Conservation (phyloP, 495 filamentous ascomycete species). For the Tetracladium setigerum region DNA sequence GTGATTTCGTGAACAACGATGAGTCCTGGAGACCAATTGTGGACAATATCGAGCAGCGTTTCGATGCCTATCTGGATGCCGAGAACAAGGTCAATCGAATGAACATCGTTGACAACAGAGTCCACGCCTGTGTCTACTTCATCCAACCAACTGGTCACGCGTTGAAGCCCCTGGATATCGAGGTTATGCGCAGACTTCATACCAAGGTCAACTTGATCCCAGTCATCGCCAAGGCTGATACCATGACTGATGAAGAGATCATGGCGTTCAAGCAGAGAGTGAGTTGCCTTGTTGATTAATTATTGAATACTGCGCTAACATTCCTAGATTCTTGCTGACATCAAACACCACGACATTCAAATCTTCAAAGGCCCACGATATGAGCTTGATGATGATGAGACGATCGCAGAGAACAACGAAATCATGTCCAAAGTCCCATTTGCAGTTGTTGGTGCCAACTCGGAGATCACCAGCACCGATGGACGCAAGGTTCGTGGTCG, state of each 20-base stretch:
- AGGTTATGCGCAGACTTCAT: constrained; percentile 97
- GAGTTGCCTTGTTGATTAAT: constrained; percentile 29
- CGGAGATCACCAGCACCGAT: constrained; percentile 82
- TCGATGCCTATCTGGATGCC: constrained; percentile 94
- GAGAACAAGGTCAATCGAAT: constrained; percentile 99
- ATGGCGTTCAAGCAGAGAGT: constrained; percentile 88
- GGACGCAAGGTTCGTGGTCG: constrained; percentile 95
- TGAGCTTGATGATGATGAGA: constrained; percentile 98
- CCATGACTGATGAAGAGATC: constrained; percentile 95
- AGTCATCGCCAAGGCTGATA: constrained; percentile 97
- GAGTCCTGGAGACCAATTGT: constrained; percentile 98
- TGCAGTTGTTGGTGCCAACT: constrained; percentile 93
- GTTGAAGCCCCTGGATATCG: constrained; percentile 97
- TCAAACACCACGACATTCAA: constrained; percentile 91
- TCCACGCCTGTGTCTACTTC: constrained; percentile 98
- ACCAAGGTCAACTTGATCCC: constrained; percentile 99
- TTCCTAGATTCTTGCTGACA: constrained; percentile 86
- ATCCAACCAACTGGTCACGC: constrained; percentile 98
- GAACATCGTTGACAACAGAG: constrained; percentile 98
- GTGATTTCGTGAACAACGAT: constrained; percentile 99
- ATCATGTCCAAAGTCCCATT: constrained; percentile 99
- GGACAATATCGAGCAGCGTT: constrained; percentile 98
- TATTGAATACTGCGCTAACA: neutral
- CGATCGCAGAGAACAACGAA: constrained; percentile 98
- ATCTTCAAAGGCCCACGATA: constrained; percentile 99